Evolutionary conservation across 495 filamentous ascomycete species (phyloP).

Genomic region (Chaetomidium leptoderma): DNA sequence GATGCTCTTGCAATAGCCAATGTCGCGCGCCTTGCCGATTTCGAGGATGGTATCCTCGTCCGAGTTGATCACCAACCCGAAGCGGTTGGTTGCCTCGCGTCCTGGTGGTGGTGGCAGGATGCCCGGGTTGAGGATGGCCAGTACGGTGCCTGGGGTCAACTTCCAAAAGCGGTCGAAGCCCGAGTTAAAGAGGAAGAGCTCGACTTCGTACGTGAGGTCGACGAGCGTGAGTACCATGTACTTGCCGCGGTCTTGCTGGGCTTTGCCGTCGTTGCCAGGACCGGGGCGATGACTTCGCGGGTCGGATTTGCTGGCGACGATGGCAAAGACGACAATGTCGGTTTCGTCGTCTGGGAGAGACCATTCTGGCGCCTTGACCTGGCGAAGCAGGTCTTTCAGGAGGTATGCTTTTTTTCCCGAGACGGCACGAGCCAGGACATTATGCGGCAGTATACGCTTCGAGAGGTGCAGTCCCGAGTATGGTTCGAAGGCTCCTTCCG

Average conservation of each 20-base stretch:
- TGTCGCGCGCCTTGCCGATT: slow-evolving; percentile 76
- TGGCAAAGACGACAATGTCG: slow-evolving; percentile 82
- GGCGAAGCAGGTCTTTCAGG: slow-evolving; percentile 76
- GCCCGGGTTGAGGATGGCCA: slow-evolving; percentile 89
- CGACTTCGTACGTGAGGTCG: slow-evolving; percentile 85
- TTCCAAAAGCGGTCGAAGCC: slow-evolving; percentile 92
- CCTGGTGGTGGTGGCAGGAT: slow-evolving; percentile 79
- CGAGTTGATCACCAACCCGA: slow-evolving; percentile 75
- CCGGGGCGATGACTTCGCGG: slow-evolving; percentile 63
- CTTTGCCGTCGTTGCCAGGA: slow-evolving; percentile 50
- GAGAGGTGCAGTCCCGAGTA: slow-evolving; percentile 83
- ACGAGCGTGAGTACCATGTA: slow-evolving; percentile 90
- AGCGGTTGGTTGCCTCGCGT: slow-evolving; percentile 70
- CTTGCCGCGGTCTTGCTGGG: slow-evolving; percentile 57
- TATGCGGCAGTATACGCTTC: slow-evolving; percentile 80
- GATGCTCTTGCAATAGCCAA: slow-evolving; percentile 81
- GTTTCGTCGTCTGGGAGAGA: slow-evolving; percentile 76
- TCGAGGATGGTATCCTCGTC: slow-evolving; percentile 88
- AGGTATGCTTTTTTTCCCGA: slow-evolving; percentile 68
- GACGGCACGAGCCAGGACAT: slow-evolving; percentile 68
- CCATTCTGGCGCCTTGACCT: slow-evolving; percentile 78
- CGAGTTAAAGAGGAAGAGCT: slow-evolving; percentile 85
- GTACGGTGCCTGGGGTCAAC: slow-evolving; percentile 73
- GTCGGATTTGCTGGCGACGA: slow-evolving; percentile 80
- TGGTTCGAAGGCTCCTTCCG: slow-evolving; percentile 64